Conservation (phyloP, 371 early-diverging fungal species). For the Smittium culicis region DNA sequence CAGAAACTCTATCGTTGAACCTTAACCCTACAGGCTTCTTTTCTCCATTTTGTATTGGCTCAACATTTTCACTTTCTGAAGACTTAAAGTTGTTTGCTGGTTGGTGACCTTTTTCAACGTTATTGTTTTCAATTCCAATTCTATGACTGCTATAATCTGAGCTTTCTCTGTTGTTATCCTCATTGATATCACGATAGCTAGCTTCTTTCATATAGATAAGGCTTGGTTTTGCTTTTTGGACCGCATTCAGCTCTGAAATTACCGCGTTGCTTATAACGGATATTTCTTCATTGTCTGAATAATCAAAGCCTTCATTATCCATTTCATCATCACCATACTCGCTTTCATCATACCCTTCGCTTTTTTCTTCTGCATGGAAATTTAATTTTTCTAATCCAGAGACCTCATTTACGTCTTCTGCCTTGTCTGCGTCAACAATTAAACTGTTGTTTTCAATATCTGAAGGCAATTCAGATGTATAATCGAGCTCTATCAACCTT, state of each 20-base stretch:
- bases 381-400: no score
- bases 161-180: not conserved
- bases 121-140: not conserved
- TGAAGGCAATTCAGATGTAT: not conserved
- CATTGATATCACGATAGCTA: not conserved
- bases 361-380: not conserved
- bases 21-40: slow-evolving; percentile 16
- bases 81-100: not conserved
- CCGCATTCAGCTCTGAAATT: not conserved
- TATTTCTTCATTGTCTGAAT: not conserved
- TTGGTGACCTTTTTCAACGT: not conserved
- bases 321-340: not conserved
- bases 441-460: not conserved
- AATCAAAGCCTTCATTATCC: not conserved
- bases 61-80: not conserved
- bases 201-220: not conserved
- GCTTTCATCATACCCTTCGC: not conserved
- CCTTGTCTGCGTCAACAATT: not conserved
- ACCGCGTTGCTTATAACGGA: not conserved
- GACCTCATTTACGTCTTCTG: no score
- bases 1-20: slow-evolving; percentile 45
- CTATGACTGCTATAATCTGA: not conserved
- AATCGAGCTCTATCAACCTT: not conserved
- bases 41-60: not conserved
- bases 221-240: not conserved